These are phyloP conservation scores for Capniomyces stellatus DNA, from an alignment of 371 early-diverging fungal genomes.

Conservation along the genomic window DNA sequence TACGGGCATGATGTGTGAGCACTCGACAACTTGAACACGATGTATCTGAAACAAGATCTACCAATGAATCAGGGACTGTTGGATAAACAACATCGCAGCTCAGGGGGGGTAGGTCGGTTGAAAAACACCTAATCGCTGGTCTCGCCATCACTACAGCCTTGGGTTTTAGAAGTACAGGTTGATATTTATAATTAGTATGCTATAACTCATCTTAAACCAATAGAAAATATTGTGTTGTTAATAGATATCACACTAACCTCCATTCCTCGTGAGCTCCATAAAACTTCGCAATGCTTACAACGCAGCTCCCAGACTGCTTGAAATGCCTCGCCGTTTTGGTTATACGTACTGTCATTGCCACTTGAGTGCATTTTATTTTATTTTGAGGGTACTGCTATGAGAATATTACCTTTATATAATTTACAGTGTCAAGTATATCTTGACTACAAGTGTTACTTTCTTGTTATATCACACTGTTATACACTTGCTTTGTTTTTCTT, in stretches of 20 bases:
- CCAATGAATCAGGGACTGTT: conserved; percentile 15
- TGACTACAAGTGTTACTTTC: no score
- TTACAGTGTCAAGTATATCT: no score
- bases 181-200: not conserved
- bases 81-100: conserved; percentile 23
- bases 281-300: conserved; percentile 21
- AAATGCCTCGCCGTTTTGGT: not conserved
- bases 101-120: conserved; percentile 23
- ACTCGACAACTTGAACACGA: conserved; percentile 14
- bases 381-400: no score
- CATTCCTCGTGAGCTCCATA: conserved; percentile 27
- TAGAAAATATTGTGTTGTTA: not conserved
- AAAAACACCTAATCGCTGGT: conserved; percentile 23
- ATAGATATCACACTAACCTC: conserved; percentile 6
- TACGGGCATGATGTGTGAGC: conserved; percentile 19
- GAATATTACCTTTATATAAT: no score
- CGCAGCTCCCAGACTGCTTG: conserved; percentile 20
- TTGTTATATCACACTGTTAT: no score
- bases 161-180: not conserved
- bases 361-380: no score
- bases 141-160: conserved; percentile 24
- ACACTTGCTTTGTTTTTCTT: no score
- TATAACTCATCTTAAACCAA: no score
- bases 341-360: no score
- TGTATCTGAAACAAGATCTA: conserved; percentile 13